These are phyloP conservation scores for Cutaneotrichosporon spelunceum DNA, from an alignment of 1,284 basidiomycete genomes.

Conservation along the genomic window DNA sequence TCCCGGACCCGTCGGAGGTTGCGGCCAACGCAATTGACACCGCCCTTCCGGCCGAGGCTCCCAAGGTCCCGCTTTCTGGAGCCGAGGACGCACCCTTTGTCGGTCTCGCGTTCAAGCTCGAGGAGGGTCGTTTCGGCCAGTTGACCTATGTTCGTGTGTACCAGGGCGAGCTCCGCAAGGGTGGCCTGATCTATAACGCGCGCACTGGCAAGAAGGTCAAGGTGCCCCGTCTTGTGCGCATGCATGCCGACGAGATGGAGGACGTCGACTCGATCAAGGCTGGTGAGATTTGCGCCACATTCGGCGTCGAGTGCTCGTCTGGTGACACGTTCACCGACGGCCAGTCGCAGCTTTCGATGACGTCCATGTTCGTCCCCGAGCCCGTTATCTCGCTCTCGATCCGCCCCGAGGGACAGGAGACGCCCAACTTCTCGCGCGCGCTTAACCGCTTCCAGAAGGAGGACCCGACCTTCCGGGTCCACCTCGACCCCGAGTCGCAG, in stretches of 20 bases:
- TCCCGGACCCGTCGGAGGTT: conserved; percentile 83
- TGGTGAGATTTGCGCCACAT: conserved; percentile 99
- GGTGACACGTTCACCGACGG: conserved; percentile 99
- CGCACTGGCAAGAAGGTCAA: conserved; percentile 97
- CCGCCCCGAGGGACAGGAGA: conserved; percentile 86
- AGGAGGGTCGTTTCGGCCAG: conserved; percentile 96
- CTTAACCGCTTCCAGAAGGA: conserved; percentile 98
- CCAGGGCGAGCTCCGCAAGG: conserved; percentile 85
- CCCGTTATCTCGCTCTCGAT: conserved; percentile 96
- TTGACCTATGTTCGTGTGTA: conserved; percentile 99
- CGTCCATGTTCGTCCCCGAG: conserved; percentile 97
- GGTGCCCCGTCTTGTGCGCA: conserved; percentile 92
- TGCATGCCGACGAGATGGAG: conserved; percentile 99
- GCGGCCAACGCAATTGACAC: conserved; percentile 81
- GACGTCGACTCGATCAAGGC: conserved; percentile 92
- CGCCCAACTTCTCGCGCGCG: conserved; percentile 92
- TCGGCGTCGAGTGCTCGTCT: conserved; percentile 97
- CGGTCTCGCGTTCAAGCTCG: conserved; percentile 96
- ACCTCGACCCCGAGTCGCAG: conserved; percentile 88
- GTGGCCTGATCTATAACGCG: conserved; percentile 84
- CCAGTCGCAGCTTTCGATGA: conserved; percentile 82
- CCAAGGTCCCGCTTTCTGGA: conserved; percentile 71
- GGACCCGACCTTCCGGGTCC: conserved; percentile 97
- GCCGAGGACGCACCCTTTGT: conserved; percentile 83
- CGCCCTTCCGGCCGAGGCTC: conserved; percentile 62